Evolutionary conservation across 139 green algal species (phyloP), one percentile per base, ranked within the genome.

Genomic region (Chlorella sp.): DNA sequence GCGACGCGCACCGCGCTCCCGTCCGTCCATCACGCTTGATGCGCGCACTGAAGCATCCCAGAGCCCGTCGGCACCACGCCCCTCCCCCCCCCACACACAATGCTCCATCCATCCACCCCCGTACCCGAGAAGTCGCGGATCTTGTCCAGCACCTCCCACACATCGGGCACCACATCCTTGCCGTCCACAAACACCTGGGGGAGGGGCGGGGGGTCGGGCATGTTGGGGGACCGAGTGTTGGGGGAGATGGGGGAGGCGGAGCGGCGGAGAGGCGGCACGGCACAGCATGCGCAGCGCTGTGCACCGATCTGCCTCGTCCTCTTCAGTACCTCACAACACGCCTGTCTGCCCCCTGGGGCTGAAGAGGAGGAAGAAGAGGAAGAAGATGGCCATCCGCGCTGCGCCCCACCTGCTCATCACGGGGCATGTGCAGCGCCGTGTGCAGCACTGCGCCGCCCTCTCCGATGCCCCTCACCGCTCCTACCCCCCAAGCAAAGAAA

Each of bases 121-220:
- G 48, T 34, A 91, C 88, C 88, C 1, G 88, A 94, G 92, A 99
- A 99, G 36, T 89, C 92, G 93, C 99, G 98, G 96, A 99, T 99
- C 92, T 98, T 98, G 91, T 99, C 98, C 75, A 99, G 96, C 88
- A 99, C 98, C 81, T 97, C 96, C 94, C 96, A 98, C 85, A 99
- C 97, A 30, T 99, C 97, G 15, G 97, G 96, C 64, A 99, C 98
- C 26, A 99, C 97, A 90, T 99, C 53, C 34, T 86, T 40, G 61
- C 91, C 91, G 30, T 92, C 91, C 18, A 92, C 88, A 48, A 79
- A 87, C 48, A 91, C 71, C 32, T 64, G 28, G 64, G 5, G 21
- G 64, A 71, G 64, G 64, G 21, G 24, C 21, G 64, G 16, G 3
- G 64, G 21, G 18, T 68, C 80, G 37, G 48, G 24, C 42, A 7